A percentile compares a stretch with the other conserved stretches of the same genome.
These are phyloP conservation scores for Hexamita inflata DNA, from an alignment of 208 protist genomes.

Conservation along the genomic window DNA sequence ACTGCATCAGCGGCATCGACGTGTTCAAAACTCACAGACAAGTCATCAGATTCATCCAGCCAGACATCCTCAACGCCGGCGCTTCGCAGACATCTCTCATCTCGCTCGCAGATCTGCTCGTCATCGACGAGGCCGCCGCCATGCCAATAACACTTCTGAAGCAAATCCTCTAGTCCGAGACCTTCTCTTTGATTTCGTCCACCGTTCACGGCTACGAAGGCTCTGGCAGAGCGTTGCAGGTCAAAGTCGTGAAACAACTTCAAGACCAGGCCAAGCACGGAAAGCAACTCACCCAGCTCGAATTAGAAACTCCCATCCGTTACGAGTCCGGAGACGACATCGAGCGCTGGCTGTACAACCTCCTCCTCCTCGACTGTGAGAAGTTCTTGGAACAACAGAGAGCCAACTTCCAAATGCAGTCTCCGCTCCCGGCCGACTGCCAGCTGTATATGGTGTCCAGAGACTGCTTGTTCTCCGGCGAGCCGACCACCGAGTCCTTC, in stretches of 20 bases:
- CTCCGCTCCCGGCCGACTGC: slow-evolving; percentile 53
- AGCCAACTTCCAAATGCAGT: slow-evolving; percentile 63
- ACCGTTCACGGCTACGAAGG: slow-evolving; percentile 90
- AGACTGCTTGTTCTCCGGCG: slow-evolving; percentile 87
- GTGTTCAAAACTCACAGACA: slow-evolving; percentile 85
- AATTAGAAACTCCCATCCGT: slow-evolving; percentile 84
- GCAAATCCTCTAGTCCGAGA: slow-evolving; percentile 53
- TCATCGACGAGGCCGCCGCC: slow-evolving; percentile 98
- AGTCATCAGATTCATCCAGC: slow-evolving; percentile 83
- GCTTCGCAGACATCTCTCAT: not conserved
- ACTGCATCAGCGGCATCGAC: slow-evolving; percentile 77
- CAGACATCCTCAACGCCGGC: not conserved
- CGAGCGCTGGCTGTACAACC: slow-evolving; percentile 84
- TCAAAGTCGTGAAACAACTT: slow-evolving; percentile 95
- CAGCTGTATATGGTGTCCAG: slow-evolving; percentile 85
- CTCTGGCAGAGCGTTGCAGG: slow-evolving; percentile 83
- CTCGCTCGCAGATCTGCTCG: slow-evolving; percentile 47
- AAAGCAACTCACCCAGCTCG: slow-evolving; percentile 56
- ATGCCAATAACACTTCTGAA: slow-evolving; percentile 85
- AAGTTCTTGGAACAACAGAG: not conserved
- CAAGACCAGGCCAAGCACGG: not conserved
- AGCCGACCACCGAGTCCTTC: slow-evolving; percentile 53
- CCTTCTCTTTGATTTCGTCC: slow-evolving; percentile 86
- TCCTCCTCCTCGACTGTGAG: slow-evolving; percentile 84
- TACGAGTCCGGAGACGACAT: slow-evolving; percentile 79